Conservation (phyloP, 108 stramenopile species). For the Fistulifera solaris region DNA sequence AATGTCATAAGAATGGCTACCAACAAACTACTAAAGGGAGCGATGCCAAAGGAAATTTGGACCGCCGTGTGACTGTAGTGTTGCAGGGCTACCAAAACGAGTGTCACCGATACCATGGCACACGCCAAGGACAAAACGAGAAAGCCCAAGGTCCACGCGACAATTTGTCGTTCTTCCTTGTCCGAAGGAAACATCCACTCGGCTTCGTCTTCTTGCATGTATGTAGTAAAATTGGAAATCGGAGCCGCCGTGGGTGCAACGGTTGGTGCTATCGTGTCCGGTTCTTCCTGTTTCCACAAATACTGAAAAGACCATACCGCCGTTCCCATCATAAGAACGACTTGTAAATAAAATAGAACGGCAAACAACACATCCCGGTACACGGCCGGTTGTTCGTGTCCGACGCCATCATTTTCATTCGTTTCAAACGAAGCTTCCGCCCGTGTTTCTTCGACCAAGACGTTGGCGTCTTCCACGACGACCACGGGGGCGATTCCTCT, state of each 20-base stretch:
- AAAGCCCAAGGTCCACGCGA: no score
- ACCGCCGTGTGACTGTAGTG: background rate
- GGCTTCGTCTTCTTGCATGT: background rate
- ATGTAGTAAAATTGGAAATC: background rate
- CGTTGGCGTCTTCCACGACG: no score
- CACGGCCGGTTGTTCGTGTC: conserved; percentile 14
- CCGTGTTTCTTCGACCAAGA: no score
- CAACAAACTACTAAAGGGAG: background rate
- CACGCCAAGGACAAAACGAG: background rate
- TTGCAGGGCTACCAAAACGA: background rate
- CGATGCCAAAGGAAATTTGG: conserved; percentile 1
- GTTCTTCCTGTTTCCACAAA: background rate
- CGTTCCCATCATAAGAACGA: conserved; percentile 18
- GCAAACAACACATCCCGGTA: conserved; percentile 19
- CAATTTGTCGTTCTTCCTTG: background rate
- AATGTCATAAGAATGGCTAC: conserved; percentile 2
- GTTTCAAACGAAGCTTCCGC: no score
- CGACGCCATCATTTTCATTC: background rate
- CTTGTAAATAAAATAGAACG: conserved; percentile 37
- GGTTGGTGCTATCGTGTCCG: background rate
- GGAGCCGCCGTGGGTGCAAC: background rate
- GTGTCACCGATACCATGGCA: background rate
- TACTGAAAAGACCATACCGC: conserved; percentile 1
- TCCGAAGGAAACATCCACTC: background rate
- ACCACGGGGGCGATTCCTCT: no score